Evolutionary conservation across 352 stramenopile genomes (phyloP), one percentile per base, ranked within the genome.

Genomic region (Pseudoperonospora humuli): DNA sequence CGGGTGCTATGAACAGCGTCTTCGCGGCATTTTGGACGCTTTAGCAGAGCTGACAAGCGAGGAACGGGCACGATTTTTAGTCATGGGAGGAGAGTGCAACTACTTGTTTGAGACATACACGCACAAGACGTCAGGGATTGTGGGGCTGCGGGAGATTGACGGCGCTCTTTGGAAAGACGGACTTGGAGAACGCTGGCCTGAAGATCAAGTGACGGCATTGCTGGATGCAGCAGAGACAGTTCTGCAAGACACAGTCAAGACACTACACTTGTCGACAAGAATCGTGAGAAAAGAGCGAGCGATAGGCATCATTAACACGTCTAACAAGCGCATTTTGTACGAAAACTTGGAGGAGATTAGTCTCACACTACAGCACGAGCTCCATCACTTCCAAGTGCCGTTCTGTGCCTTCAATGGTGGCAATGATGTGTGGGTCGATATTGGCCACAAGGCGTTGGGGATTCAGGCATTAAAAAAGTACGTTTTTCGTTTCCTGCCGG

Each of bases 81-180:
- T 98, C 42, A 97, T 98, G 84, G 95, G 95, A 36, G 95, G 95
- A 18, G 95, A 98, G 65, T 97, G 91, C 67, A 98, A 98, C 57
- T 98, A 98, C 57, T 67, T 98, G 10, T 63, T 88, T 8, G 79
- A 87, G 45, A 83, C 74, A 19, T 65, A 81, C 52, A 80, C 63
- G 19, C 37, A 76, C 39, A 50, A 50, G 18, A 46, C 39, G 5
- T 74, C 61, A 5, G 58, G 61, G 9, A 65, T 60, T 29, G 61
- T 88, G 14, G 72, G 56, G 17, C 57, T 93, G 21, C 65, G 70
- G 3, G 64, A 89, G 45, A 85, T 95, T 26, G 61, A 76, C 20
- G 70, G 72, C 5, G 41, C 50, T 15, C 20, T 72, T 15, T 95
- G 82, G 84, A 92, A 95, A 25, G 68, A 83, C 40, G 74, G 79